Evolutionary conservation across 106 monocot genomes (phyloP).

Genomic region (Dioscorea dumetorum): DNA sequence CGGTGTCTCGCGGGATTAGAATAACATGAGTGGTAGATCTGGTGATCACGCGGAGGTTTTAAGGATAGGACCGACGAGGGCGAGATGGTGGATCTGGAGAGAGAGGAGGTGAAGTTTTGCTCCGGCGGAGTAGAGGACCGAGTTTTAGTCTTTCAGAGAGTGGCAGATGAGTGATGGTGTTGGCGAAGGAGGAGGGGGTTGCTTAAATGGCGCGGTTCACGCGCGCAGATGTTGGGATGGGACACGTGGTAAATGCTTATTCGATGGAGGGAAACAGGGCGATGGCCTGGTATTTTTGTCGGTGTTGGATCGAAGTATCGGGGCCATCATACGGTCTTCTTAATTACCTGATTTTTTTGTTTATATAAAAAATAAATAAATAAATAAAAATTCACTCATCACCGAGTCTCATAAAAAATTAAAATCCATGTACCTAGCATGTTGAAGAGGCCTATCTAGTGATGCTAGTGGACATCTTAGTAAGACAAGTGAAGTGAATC

Average conservation of each 20-base stretch:
- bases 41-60: too few species aligned
- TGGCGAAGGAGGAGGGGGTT: neutral
- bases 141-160: neutral
- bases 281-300: neutral
- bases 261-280: neutral
- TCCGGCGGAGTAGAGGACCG: neutral
- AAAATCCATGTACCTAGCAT: too few species aligned
- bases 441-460: too few species aligned
- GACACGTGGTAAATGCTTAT: neutral
- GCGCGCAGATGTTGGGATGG: neutral
- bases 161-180: neutral
- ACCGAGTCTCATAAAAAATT: too few species aligned
- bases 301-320: neutral
- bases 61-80: too few species aligned
- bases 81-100: neutral
- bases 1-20: too few species aligned
- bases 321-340: neutral
- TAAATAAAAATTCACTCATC: too few species aligned
- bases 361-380: too few species aligned
- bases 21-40: too few species aligned
- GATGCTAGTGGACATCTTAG: too few species aligned
- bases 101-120: neutral
- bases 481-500: too few species aligned
- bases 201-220: neutral
- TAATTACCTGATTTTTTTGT: too few species aligned